Percentiles rank a stretch among this genome's conserved stretches.
phyloP scores from a whole-genome alignment of 2,329 filamentous ascomycete species.

The Curvularia hawaiiensis region DNA sequence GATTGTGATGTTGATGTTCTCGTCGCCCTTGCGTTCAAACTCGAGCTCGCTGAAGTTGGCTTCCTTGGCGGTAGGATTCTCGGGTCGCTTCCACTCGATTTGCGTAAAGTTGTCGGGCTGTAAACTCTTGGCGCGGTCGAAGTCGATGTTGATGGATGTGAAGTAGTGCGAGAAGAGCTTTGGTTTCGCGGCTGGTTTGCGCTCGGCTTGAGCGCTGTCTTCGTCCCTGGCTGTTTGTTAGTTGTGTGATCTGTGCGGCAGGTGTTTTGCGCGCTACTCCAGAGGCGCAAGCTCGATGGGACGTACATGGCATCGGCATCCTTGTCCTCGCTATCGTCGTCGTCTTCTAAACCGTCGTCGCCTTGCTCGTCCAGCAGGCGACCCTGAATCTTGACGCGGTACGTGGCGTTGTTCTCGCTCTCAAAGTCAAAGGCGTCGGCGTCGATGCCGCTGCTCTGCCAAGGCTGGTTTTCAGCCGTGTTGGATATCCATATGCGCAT shows the following conservation, averaged over 20 bases:
- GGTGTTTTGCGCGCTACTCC: not conserved
- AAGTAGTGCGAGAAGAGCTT: conserved; percentile 77
- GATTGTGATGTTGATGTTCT: conserved; percentile 89
- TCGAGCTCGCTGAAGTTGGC: conserved; percentile 88
- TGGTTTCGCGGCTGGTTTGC: conserved; percentile 50
- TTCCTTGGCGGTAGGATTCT: conserved; percentile 64
- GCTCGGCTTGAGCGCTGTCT: conserved; percentile 53
- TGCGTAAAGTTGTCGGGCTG: conserved; percentile 65
- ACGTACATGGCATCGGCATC: conserved; percentile 59
- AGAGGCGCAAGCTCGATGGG: not conserved
- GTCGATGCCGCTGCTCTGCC: conserved; percentile 75
- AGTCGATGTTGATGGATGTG: conserved; percentile 73
- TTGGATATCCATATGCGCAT: conserved; percentile 95
- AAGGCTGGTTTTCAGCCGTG: conserved; percentile 90
- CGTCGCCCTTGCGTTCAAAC: conserved; percentile 90
- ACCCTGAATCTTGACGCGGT: conserved; percentile 90
- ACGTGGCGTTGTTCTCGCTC: conserved; percentile 76
- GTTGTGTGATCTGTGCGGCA: not conserved
- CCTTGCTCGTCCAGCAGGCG: conserved; percentile 67
- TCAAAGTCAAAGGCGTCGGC: conserved; percentile 83
- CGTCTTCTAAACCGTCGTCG: conserved; percentile 40
- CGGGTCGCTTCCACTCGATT: conserved; percentile 89
- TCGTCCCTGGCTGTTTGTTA: conserved; percentile 52
- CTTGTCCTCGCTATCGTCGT: conserved; percentile 38
- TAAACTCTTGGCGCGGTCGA: conserved; percentile 64